A percentile compares a stretch with the other conserved stretches of the same genome.
These are phyloP conservation scores for Xylariaceae sp. DNA, from an alignment of 2,329 filamentous ascomycete species.

Conservation along the genomic window DNA sequence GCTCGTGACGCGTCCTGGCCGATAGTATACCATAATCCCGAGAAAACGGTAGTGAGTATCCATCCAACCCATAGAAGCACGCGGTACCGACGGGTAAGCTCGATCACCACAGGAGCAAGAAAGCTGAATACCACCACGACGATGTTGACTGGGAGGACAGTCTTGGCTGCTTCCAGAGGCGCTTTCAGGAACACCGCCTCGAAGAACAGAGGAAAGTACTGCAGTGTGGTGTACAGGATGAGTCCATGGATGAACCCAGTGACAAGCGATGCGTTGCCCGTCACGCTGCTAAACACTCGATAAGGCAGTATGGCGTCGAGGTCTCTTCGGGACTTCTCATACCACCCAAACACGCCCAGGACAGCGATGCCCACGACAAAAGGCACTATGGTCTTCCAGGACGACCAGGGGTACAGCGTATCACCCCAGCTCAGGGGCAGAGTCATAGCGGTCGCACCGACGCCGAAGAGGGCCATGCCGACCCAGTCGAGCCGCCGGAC, in stretches of 20 bases:
- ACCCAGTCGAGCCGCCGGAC: conserved; percentile 53
- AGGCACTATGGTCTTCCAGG: conserved; percentile 54
- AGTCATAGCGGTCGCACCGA: conserved; percentile 39
- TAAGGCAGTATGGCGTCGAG: conserved; percentile 30
- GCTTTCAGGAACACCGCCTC: conserved; percentile 28
- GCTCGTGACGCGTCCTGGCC: neutral
- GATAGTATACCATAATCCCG: conserved; percentile 2
- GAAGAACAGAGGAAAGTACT: conserved; percentile 32
- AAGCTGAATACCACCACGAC: conserved; percentile 1
- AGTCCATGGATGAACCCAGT: conserved; percentile 7
- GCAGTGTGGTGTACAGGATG: conserved; percentile 3
- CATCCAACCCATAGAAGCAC: conserved; percentile 2
- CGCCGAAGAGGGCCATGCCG: conserved; percentile 54
- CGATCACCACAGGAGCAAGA: conserved; percentile 1
- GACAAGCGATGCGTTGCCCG: conserved; percentile 17
- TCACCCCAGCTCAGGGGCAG: conserved; percentile 36
- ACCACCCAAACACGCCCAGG: conserved; percentile 44
- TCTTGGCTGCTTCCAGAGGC: neutral
- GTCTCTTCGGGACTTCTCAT: conserved; percentile 46
- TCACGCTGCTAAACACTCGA: conserved; percentile 2
- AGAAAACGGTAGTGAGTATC: neutral
- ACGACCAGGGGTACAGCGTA: conserved; percentile 56
- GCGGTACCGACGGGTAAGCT: conserved; percentile 1
- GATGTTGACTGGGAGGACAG: neutral
- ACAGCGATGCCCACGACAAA: conserved; percentile 41